Conservation (phyloP, 768 basidiomycete genomes). For the Collybiopsis luxurians region DNA sequence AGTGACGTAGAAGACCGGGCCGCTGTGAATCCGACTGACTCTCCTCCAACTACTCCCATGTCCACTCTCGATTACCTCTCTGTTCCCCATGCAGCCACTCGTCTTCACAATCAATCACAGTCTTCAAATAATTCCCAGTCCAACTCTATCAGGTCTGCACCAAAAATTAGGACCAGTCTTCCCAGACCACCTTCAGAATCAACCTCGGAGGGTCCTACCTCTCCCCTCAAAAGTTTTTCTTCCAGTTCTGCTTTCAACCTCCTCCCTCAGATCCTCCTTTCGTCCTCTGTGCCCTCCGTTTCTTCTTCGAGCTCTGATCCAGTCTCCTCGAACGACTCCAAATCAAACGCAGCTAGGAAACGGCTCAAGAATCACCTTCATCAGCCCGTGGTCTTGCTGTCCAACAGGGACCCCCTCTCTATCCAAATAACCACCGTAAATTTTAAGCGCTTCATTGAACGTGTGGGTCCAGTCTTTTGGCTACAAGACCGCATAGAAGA, state of each 20-base stretch:
- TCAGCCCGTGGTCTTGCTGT: slow-evolving; percentile 39
- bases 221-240: slow-evolving; percentile 19
- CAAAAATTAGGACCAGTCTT: slow-evolving; percentile 40
- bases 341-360: slow-evolving; percentile 17
- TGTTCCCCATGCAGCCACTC: slow-evolving; percentile 39
- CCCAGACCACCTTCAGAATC: slow-evolving; percentile 31
- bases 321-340: slow-evolving; percentile 16
- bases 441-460: slow-evolving; percentile 77
- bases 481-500: slow-evolving; percentile 87
- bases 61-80: slow-evolving; percentile 49
- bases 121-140: slow-evolving; percentile 5
- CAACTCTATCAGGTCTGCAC: slow-evolving; percentile 33
- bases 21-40: too few species aligned
- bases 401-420: slow-evolving; percentile 67
- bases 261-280: slow-evolving; percentile 39
- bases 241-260: slow-evolving; percentile 28
- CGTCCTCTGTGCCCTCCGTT: slow-evolving; percentile 21
- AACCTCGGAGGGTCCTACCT: slow-evolving; percentile 22
- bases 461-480: slow-evolving; percentile 83
- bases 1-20: too few species aligned
- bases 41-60: slow-evolving; percentile 24
- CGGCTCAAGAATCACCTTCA: slow-evolving; percentile 6
- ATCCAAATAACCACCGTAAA: slow-evolving; percentile 76
- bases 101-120: slow-evolving; percentile 24
- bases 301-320: slow-evolving; percentile 6